Base-by-base conservation (phyloP, 1,139 yeast genomes). In the Meyerozyma athensensis region DNA sequence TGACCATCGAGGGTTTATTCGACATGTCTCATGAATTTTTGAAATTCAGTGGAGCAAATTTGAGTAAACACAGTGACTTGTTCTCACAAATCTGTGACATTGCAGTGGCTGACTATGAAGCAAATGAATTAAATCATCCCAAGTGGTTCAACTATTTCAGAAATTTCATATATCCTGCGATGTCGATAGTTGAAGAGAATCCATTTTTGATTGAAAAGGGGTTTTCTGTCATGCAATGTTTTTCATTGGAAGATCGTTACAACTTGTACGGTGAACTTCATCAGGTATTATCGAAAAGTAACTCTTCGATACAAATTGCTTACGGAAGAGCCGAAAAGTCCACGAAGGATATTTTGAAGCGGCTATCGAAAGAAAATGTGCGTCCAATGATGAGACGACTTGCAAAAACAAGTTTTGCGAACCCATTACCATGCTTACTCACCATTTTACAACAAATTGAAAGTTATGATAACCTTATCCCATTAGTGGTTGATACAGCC, bases 301-400 rank as follows among this genome's bases (percentile, higher is more conserved):
- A 76, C 37, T 71, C 79, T 0, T 68, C 68, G 16, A 68, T 87
- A 5, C 82, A 81, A 47, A 65, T 81, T 33, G 81, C 86, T 7
- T 77, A 78, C 37, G 75, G 79, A 18, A 74, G 68, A 42, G 86
- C 95, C 0, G 96, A 85, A 54, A 87, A 86, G 52, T 79, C 83
- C 26, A 86, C 96, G 1, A 89, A 84, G 52, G 83, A 81, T 50
- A 74, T 84, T 2, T 65, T 94, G 46, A 90, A 92, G 53, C 71
- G 97, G 38, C 68, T 94, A 13, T 86, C 96, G n/a, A 85, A 84
- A 42, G 92, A 86, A 44, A 90, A 87, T 46, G 83, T 86, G 2
- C 71, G 75, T 26, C 79, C 80, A 18, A 82, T 86, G 76, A 84
- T 86, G 76, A 72, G 95, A 45, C 72, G 80, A 40, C 65, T 92